Evolutionary conservation across 139 green algal genomes (phyloP).

Genomic region (Ettlia oleoabundans): DNA sequence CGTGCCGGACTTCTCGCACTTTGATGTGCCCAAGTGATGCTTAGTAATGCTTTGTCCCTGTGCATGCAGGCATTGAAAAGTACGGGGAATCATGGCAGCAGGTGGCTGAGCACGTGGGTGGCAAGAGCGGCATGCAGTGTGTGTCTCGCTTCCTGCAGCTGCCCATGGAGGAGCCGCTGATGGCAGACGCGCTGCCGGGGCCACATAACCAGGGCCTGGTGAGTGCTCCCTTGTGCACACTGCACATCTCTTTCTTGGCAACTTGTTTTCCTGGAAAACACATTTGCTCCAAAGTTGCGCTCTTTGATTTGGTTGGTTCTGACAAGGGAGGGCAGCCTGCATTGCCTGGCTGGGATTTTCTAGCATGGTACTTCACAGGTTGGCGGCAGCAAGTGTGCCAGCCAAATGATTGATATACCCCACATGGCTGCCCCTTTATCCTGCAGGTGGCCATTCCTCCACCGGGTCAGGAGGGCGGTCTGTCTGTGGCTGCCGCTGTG

Average conservation of each 20-base stretch:
- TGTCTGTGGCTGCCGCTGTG: not conserved
- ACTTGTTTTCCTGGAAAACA: too few species aligned
- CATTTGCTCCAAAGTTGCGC: too few species aligned
- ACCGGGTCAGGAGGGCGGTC: not conserved
- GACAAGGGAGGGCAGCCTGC: too few species aligned
- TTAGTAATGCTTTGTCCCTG: not conserved
- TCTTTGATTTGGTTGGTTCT: too few species aligned
- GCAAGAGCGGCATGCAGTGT: slow-evolving; percentile 82
- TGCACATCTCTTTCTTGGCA: not conserved
- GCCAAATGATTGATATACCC: not conserved
- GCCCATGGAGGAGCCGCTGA: slow-evolving; percentile 85
- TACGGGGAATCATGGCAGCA: slow-evolving; percentile 86
- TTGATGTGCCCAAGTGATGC: too few species aligned
- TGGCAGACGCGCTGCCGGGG: not conserved
- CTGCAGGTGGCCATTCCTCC: slow-evolving; percentile 26
- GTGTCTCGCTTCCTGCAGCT: slow-evolving; percentile 89
- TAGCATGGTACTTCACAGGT: not conserved
- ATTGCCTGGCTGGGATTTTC: not conserved
- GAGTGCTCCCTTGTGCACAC: not conserved
- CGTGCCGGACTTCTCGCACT: not conserved
- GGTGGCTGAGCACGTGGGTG: slow-evolving; percentile 90
- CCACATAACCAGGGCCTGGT: slow-evolving; percentile 11
- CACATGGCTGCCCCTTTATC: not conserved
- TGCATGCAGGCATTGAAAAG: slow-evolving; percentile 81
- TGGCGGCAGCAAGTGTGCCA: too few species aligned